Conservation (phyloP, 345 rosid genomes). For the Melastoma malabathricum region DNA sequence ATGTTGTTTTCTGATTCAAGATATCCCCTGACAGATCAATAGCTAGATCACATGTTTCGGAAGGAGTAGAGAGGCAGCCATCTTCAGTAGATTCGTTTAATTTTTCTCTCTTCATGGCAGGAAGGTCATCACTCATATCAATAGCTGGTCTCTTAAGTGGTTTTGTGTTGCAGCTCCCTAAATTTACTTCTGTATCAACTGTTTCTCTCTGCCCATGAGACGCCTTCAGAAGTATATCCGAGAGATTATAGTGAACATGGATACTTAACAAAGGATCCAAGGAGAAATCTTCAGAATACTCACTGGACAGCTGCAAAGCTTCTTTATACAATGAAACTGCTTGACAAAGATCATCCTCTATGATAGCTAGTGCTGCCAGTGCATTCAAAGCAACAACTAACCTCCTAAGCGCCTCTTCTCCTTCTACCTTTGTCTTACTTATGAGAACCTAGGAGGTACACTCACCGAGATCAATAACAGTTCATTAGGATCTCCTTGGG, state of each 20-base stretch:
- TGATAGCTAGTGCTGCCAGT: conserved; percentile 81
- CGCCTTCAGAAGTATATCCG: conserved; percentile 49
- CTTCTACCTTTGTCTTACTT: conserved; percentile 81
- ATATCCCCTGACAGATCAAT: conserved; percentile 13
- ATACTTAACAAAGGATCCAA: conserved; percentile 80
- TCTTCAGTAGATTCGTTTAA: conserved; percentile 16
- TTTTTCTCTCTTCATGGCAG: conserved; percentile 38
- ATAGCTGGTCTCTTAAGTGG: conserved; percentile 18
- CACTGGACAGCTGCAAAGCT: conserved; percentile 50
- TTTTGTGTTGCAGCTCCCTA: conserved; percentile 19
- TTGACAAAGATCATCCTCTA: conserved; percentile 47
- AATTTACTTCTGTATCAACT: conserved; percentile 15
- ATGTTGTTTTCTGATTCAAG: conserved; percentile 19
- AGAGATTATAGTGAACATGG: conserved; percentile 84
- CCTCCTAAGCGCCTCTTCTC: conserved; percentile 88
- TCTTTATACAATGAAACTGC: conserved; percentile 69
- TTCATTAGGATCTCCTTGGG: not conserved
- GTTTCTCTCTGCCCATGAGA: conserved; percentile 16
- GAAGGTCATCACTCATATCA: conserved; percentile 16
- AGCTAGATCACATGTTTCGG: conserved; percentile 9
- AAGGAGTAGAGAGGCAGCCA: conserved; percentile 15
- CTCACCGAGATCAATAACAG: not conserved
- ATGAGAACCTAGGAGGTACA: conserved; percentile 57
- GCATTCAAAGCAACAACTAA: conserved; percentile 81
- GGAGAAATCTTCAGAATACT: conserved; percentile 72